These are phyloP conservation scores for Eucalyptus brandiana DNA, from an alignment of 345 rosid genomes.

Conservation along the genomic window DNA sequence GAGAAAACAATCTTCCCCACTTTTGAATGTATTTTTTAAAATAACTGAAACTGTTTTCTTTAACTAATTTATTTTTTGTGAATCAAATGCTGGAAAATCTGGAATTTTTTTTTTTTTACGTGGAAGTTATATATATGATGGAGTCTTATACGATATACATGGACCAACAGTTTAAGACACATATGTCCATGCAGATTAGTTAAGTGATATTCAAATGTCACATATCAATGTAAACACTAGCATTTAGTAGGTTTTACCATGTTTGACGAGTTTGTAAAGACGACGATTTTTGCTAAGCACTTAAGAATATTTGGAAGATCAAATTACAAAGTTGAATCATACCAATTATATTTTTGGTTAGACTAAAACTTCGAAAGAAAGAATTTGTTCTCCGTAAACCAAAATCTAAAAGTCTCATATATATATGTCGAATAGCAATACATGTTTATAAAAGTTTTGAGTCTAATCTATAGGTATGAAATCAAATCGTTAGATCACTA, in stretches of 20 bases:
- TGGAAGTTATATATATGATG: neutral
- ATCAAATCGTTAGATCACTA: neutral
- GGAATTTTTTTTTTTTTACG: neutral
- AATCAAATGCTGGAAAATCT: too few species aligned
- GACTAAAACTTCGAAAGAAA: neutral
- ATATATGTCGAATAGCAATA: neutral
- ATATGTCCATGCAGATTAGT: neutral
- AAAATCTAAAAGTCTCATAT: neutral
- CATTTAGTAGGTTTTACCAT: neutral
- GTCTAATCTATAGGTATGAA: neutral
- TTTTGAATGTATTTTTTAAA: neutral
- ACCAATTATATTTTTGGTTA: neutral
- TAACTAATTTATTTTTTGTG: neutral
- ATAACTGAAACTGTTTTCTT: rapidly evolving
- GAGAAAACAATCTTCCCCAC: neutral
- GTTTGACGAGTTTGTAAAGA: neutral
- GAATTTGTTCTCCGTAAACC: neutral
- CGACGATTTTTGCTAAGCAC: neutral
- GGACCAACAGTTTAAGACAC: neutral
- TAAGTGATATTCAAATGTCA: neutral
- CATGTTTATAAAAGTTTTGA: neutral
- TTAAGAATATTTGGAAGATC: neutral
- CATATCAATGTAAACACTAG: neutral
- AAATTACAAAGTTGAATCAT: neutral
- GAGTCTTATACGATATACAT: neutral